Evolutionary conservation across 1,284 basidiomycete genomes (phyloP).

Genomic region (Tilletia indica): DNA sequence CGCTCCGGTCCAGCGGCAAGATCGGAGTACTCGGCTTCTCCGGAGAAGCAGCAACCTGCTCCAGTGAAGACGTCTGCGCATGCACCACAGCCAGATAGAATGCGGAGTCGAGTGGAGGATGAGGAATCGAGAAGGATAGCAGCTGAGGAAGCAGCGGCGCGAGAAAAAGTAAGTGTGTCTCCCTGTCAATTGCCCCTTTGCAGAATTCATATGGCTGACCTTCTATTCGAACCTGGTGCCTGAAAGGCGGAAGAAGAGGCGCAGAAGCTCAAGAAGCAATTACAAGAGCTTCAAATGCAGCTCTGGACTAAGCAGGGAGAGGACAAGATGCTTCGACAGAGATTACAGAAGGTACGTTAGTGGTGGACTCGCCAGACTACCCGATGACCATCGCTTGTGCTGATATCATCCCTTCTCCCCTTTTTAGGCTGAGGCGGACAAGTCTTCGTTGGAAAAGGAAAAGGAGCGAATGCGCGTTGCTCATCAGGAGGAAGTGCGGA

Average conservation of each 20-base stretch:
- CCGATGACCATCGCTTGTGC: no score
- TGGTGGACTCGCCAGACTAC: no score
- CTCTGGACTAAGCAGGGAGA: slow-evolving; percentile 13
- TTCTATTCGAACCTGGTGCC: not conserved
- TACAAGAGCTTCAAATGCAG: not conserved
- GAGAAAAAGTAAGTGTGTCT: not conserved
- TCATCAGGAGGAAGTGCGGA: slow-evolving; percentile 5
- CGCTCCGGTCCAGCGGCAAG: not conserved
- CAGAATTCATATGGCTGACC: not conserved
- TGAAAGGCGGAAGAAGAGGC: slow-evolving; percentile 1
- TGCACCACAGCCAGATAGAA: no score
- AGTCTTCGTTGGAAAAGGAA: not conserved
- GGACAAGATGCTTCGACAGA: slow-evolving; percentile 17
- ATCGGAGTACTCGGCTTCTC: not conserved
- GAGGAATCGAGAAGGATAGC: no score
- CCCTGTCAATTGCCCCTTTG: not conserved
- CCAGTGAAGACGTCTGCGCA: no score
- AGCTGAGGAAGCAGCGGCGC: not conserved
- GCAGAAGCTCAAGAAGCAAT: not conserved
- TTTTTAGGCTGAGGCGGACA: not conserved
- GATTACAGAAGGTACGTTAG: not conserved
- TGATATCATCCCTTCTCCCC: not conserved
- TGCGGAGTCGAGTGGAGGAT: no score
- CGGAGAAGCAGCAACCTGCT: not conserved
- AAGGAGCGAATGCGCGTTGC: not conserved